phyloP scores from a whole-genome alignment of 371 early-diverging fungal species.

The Chytridium lagenaria region DNA sequence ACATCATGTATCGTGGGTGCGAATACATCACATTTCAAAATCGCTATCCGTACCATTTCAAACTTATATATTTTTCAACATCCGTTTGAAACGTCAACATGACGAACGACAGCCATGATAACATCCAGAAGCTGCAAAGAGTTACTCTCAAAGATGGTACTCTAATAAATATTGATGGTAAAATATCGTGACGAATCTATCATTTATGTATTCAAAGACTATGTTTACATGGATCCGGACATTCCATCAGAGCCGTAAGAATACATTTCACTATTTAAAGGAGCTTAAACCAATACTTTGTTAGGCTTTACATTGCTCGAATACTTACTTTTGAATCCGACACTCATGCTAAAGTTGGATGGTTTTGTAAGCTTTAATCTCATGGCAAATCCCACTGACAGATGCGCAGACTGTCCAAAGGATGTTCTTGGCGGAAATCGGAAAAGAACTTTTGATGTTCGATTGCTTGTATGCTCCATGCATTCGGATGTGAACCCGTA shows the following conservation, averaged over 20 bases:
- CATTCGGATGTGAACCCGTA: constrained; percentile 83
- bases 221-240: constrained; percentile 3
- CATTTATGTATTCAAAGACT: background rate
- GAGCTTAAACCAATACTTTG: too few relatives aligned
- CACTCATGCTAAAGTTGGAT: constrained; percentile 71
- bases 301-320: constrained; percentile 78
- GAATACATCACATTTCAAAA: constrained; percentile 32
- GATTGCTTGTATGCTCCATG: constrained; percentile 85
- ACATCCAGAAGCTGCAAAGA: background rate
- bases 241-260: constrained; percentile 6
- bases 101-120: too few relatives aligned
- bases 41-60: constrained; percentile 8
- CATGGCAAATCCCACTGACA: background rate
- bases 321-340: constrained; percentile 77
- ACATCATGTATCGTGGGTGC: constrained; percentile 1
- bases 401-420: constrained; percentile 64
- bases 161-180: background rate
- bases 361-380: constrained; percentile 61
- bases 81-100: too few relatives aligned
- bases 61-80: background rate
- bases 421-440: constrained; percentile 68
- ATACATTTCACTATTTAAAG: background rate
- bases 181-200: background rate
- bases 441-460: constrained; percentile 68
- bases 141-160: background rate